Evolutionary conservation across 1,284 basidiomycete species (phyloP).

Genomic region (Vanrija sp.): DNA sequence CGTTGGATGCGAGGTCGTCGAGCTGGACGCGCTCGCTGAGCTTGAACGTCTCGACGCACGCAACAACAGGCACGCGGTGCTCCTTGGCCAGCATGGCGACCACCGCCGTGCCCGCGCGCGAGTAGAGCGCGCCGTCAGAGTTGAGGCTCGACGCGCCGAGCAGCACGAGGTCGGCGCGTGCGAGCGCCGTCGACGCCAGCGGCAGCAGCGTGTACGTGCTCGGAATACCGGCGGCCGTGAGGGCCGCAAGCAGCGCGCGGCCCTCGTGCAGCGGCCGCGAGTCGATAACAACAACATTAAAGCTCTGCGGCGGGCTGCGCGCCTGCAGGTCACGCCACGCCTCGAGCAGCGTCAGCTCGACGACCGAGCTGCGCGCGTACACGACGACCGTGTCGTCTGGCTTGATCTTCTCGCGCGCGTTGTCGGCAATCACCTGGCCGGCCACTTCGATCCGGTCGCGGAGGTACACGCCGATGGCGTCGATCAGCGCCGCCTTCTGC

Average conservation of each 20-base stretch:
- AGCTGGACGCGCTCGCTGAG: conserved; percentile 90
- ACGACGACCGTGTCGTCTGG: conserved; percentile 89
- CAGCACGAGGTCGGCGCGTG: conserved; percentile 73
- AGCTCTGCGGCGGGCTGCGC: conserved; percentile 61
- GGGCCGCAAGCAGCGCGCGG: conserved; percentile 68
- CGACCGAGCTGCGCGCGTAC: conserved; percentile 89
- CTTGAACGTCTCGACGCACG: conserved; percentile 98
- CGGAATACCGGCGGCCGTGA: conserved; percentile 70
- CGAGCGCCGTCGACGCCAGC: conserved; percentile 78
- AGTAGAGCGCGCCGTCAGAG: conserved; percentile 91
- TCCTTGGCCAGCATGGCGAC: conserved; percentile 94
- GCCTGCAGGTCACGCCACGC: conserved; percentile 59
- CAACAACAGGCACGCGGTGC: conserved; percentile 85
- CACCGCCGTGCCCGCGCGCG: conserved; percentile 89
- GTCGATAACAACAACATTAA: conserved; percentile 92
- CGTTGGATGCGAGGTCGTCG: conserved; percentile 94
- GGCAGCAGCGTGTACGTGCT: conserved; percentile 90
- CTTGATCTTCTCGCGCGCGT: conserved; percentile 87
- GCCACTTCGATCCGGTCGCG: conserved; percentile 90
- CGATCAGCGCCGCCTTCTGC: conserved; percentile 82
- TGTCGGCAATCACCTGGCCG: conserved; percentile 86
- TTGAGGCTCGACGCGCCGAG: conserved; percentile 92
- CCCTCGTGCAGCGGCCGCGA: conserved; percentile 91
- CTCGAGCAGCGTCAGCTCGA: conserved; percentile 81
- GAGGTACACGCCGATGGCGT: conserved; percentile 89